Evolutionary conservation across 192 early-diverging fungal species (phyloP), one percentile per base, ranked within the genome.

Genomic region (Phycomyces nitens): DNA sequence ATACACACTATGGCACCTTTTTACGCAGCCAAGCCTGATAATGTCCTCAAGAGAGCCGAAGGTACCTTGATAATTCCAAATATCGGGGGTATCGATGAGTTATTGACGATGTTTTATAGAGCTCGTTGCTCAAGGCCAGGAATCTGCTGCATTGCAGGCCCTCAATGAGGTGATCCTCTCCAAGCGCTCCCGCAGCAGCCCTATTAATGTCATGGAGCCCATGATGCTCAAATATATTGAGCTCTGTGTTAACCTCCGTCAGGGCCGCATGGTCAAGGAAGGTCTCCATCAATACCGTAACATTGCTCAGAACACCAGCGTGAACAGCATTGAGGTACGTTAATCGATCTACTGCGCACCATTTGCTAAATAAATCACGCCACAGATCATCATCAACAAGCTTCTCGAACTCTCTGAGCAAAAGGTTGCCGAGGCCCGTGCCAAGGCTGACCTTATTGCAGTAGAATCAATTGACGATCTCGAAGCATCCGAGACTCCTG

Each of bases 241-340:
- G 72, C 84, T 98, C 53, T 88, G 88, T 69, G 94, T 98, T 14
- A 77, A 88, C 67, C 82, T 93, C 34, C 83, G 93, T 51, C 88
- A 92, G 71, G 93, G 94, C 56, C 95, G 94, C 84, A 80, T 88
- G 53, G 92, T 92, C 43, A 94, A 95, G 78, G 96, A 99, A 78
- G 95, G 88, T 55, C 83, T 99, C 70, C 90, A 91, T 65, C 93
- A 97, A 81, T 98, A 95, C 83, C 97, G 97, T 80, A 97, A 98
- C 82, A 94, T 96, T 76, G 89, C 94, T 47, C 95, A 99, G 82
- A 94, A 97, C 80, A 90, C 85, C 64, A 92, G 90, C 66, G 91
- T 97, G 44, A 78, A 86, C 18, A 92, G 90, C 10, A 90, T 99
- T 72, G 95, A 91, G 77, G 88, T 92, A 71, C 23, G 8, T 20